Base-by-base conservation (phyloP, 257 asterid genomes). In the Salvia hispanica region DNA sequence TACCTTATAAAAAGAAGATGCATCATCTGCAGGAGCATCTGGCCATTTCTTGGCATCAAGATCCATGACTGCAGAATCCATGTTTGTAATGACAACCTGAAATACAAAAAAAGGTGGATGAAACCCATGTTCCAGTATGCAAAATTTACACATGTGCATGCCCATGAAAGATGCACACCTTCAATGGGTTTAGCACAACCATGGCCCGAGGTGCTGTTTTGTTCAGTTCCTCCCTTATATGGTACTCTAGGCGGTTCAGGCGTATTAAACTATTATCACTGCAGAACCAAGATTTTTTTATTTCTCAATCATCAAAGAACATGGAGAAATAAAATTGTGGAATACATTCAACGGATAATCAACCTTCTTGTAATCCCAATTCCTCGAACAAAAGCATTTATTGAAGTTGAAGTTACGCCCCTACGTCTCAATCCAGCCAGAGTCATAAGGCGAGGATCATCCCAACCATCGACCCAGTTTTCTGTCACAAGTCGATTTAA, bases 11-110 rank as follows among this genome's bases (percentile, higher is more conserved):
- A 76, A 70, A 2, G 95, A 86, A 10, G 92, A 83, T 44, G 86
- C 70, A 25, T 81, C 88, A 45, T 92, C 87, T 13, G 80, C 74
- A 70, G 86, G 90, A 69, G 95, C 95, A 74, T 89, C 97, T 44
- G 98, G 98, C 96, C 96, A 92, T 79, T 74, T 90, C 89, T 90
- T 92, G 58, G 98, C 97, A 82, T 88, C 95, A 39, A 86, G 87
- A 63, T 88, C 86, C 82, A 79, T 77, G n/a, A 85, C 85, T 52
- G 81, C 67, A 75, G 77, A 78, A 14, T 86, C 98, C 78, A 88
- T 65, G 63, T 92, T 87, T 62, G 95, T 86, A 72, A 92, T 83
- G 51, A 92, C 85, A 51, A 92, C 98, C 98, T 92, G 79, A 45
- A 71, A 71, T 34, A 42, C 15, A 63, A 21, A 53, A 67, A 34